Evolutionary conservation across 73 alveolate species (phyloP), one percentile per base, ranked within the genome.

Genomic region (Paraurostyla sp.): DNA sequence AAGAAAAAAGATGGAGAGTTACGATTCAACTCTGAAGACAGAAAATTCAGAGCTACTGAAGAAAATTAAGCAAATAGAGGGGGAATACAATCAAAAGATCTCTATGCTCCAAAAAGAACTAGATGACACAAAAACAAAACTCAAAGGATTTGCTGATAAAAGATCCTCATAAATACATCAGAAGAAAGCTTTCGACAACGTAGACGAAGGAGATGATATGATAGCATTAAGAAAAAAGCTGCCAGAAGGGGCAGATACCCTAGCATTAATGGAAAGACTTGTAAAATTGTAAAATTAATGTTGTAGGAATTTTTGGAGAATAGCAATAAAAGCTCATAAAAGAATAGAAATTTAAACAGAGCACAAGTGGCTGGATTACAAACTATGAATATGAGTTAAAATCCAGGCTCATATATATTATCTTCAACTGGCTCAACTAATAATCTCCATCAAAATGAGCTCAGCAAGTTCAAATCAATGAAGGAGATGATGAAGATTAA

Each of bases 391-490:
- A 38, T 65, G 56, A 59, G 76, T 29, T 25, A 73, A 16, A 41
- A 23, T 7, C 51, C 59, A 45, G 65, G 65, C 15, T 4, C 86
- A 13, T 73, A 73, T 46, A 35, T 73, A 46, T 2, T 73, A 46
- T 73, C 86, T 2, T 48, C 71, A 16, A 73, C 86, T 6, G 86
- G 86, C 7, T 73, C 86, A 45, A 73, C 86, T 45, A 73, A 73
- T 73, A 73, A 73, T 35, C 40, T 73, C 18, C 86, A 73, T 49
- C 29, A 42, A 22, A 49, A 49, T 30, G 86, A 73, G 9, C 71
- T 73, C 18, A 45, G 54, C 20, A 43, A 73, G 49, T 73, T 73
- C 29, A 73, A 73, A 38, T 48, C 71, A 48, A 73, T 73, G 86
- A 73, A 73, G 27, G 86, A 73, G 51, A 73, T 73, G 86, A 43